phyloP scores from a whole-genome alignment of 2,329 filamentous ascomycete genomes.

The Cladophialophora carrionii region DNA sequence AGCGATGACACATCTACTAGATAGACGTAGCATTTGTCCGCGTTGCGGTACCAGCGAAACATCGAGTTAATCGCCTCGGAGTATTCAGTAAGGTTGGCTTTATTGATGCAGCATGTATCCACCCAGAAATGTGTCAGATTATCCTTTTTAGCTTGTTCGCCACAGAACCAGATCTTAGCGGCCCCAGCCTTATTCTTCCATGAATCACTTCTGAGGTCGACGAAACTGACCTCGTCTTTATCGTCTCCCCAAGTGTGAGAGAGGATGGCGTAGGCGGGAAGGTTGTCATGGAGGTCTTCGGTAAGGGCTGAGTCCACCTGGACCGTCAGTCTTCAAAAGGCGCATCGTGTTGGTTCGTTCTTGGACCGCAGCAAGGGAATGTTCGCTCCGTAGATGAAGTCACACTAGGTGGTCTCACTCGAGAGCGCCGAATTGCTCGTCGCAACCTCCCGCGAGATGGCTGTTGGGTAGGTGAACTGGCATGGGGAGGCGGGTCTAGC shows the following conservation, averaged over 20 bases:
- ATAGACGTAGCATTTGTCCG: slow-evolving; percentile 25
- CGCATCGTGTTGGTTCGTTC: neutral
- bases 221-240: slow-evolving; percentile 36
- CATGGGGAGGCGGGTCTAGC: too few relatives aligned
- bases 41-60: slow-evolving; percentile 38
- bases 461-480: too few relatives aligned
- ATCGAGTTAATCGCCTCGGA: slow-evolving; percentile 37
- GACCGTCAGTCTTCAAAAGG: neutral
- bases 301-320: neutral
- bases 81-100: slow-evolving; percentile 32
- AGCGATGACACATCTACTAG: slow-evolving; percentile 1
- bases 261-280: slow-evolving; percentile 35
- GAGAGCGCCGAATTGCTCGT: too few relatives aligned
- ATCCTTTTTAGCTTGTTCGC: slow-evolving; percentile 3
- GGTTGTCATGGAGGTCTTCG: neutral
- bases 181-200: neutral
- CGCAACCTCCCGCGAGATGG: too few relatives aligned
- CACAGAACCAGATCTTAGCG: neutral
- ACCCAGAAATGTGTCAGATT: slow-evolving; percentile 37
- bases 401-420: too few relatives aligned
- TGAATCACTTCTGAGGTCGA: slow-evolving; percentile 29
- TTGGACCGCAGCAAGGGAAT: too few relatives aligned
- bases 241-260: slow-evolving; percentile 38
- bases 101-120: slow-evolving; percentile 40
- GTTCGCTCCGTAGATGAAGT: too few relatives aligned